Percentiles rank a stretch among this genome's conserved stretches.
These are phyloP conservation scores for Biancaea sappan DNA, from an alignment of 306 rosid species.

Conservation along the genomic window DNA sequence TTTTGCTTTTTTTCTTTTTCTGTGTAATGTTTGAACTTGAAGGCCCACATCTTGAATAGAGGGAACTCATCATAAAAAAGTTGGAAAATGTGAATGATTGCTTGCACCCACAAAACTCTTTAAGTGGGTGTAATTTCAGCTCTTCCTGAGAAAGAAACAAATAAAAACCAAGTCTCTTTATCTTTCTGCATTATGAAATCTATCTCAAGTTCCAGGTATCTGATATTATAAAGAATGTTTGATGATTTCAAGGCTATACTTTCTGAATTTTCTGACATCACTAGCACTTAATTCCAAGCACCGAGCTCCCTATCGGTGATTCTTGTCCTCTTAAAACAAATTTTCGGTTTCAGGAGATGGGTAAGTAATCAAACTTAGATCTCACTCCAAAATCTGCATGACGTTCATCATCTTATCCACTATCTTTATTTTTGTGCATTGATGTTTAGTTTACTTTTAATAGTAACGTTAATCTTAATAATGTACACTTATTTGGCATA, in stretches of 20 bases:
- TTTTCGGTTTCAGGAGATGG: constrained; percentile 34
- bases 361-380: constrained; percentile 48
- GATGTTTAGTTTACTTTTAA: constrained; percentile 27
- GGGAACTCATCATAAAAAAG: constrained; percentile 45
- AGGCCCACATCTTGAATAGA: constrained; percentile 54
- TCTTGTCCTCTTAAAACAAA: constrained; percentile 41
- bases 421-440: constrained; percentile 36
- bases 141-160: constrained; percentile 31
- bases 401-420: constrained; percentile 14
- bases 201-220: constrained; percentile 32
- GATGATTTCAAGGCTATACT: constrained; percentile 44
- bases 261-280: constrained; percentile 46
- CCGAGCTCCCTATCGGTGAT: constrained; percentile 44
- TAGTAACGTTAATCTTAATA: constrained; percentile 17
- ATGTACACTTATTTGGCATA: constrained; percentile 12
- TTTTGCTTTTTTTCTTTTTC: constrained; percentile 24
- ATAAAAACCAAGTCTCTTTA: constrained; percentile 12
- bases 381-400: constrained; percentile 21
- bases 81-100: constrained; percentile 44
- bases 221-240: constrained; percentile 53
- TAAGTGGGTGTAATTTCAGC: constrained; percentile 34
- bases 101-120: constrained; percentile 33
- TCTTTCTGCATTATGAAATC: constrained; percentile 37
- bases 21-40: constrained; percentile 32
- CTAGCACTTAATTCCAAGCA: constrained; percentile 42